Evolutionary conservation across 2,329 filamentous ascomycete species (phyloP).

Genomic region (Malbranchea cinnamomea): DNA sequence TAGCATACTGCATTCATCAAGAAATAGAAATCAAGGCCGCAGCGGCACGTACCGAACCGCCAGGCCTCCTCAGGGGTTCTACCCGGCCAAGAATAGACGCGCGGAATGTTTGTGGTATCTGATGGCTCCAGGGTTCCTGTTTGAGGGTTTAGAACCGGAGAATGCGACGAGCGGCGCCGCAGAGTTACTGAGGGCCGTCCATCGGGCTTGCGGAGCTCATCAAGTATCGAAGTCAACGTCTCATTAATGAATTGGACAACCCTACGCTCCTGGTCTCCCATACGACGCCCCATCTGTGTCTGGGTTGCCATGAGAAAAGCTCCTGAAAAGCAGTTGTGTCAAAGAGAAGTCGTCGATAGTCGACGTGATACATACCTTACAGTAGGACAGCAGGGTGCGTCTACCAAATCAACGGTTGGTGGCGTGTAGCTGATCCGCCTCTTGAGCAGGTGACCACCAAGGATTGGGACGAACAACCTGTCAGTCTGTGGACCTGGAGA

Average conservation of each 20-base stretch:
- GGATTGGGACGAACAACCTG: too few relatives aligned
- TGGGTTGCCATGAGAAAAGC: background rate
- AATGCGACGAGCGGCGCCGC: conserved; percentile 14
- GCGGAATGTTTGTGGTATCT: conserved; percentile 8
- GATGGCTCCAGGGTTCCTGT: conserved; percentile 16
- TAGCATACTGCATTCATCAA: conserved; percentile 17
- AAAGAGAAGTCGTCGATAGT: background rate
- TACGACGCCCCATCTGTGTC: background rate
- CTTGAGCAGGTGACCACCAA: too few relatives aligned
- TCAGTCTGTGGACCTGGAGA: too few relatives aligned
- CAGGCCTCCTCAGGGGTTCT: conserved; percentile 41
- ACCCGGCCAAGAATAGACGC: conserved; percentile 38
- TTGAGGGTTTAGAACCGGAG: conserved; percentile 16
- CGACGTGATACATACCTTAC: too few relatives aligned
- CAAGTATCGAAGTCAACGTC: conserved; percentile 14
- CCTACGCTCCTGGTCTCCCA: conserved; percentile 6
- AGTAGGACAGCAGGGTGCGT: too few relatives aligned
- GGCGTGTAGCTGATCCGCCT: too few relatives aligned
- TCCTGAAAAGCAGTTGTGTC: background rate
- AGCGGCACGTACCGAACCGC: conserved; percentile 34
- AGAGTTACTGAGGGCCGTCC: conserved; percentile 15
- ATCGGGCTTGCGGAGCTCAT: conserved; percentile 15
- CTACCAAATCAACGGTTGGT: too few relatives aligned
- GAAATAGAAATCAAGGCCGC: background rate
- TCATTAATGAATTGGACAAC: conserved; percentile 19